phyloP scores from a whole-genome alignment of 2,329 filamentous ascomycete species.

The Sporothrix dimorphospora region DNA sequence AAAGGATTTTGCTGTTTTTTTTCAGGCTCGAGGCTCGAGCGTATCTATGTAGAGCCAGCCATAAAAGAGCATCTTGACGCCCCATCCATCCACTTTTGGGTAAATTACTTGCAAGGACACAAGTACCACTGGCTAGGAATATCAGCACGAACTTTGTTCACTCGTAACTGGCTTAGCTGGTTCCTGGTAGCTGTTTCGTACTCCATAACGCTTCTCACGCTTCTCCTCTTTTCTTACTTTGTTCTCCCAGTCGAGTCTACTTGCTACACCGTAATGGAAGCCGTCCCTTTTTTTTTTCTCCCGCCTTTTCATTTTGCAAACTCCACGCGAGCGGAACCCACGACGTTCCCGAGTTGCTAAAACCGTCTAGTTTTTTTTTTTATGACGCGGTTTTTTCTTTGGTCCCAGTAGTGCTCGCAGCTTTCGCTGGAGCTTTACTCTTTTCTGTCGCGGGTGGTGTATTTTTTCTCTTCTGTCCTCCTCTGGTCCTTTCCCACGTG shows the following conservation, averaged over 20 bases:
- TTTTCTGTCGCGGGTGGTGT: not conserved
- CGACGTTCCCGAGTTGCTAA: not conserved
- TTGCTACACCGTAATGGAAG: not conserved
- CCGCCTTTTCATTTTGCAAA: not conserved
- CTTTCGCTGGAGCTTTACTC: not conserved
- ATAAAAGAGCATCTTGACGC: not conserved
- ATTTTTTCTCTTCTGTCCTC: not conserved
- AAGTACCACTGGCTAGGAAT: not conserved
- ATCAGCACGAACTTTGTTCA: not conserved
- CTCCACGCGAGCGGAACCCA: slow-evolving; percentile 5
- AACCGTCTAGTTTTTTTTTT: not conserved
- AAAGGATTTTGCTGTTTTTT: not conserved
- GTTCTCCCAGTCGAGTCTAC: not conserved
- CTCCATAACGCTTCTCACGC: not conserved
- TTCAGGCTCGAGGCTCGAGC: not conserved
- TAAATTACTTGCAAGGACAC: not conserved
- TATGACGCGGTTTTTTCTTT: too few relatives aligned
- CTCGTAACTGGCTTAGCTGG: not conserved
- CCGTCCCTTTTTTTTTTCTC: not conserved
- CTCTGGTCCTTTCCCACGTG: slow-evolving; percentile 2
- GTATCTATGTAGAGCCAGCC: not conserved
- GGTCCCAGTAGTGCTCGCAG: not conserved
- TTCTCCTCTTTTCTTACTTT: not conserved
- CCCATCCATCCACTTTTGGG: not conserved
- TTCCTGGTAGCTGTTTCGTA: not conserved